phyloP scores from a whole-genome alignment of 2,329 filamentous ascomycete species.

The Stachybotrys chartarum region DNA sequence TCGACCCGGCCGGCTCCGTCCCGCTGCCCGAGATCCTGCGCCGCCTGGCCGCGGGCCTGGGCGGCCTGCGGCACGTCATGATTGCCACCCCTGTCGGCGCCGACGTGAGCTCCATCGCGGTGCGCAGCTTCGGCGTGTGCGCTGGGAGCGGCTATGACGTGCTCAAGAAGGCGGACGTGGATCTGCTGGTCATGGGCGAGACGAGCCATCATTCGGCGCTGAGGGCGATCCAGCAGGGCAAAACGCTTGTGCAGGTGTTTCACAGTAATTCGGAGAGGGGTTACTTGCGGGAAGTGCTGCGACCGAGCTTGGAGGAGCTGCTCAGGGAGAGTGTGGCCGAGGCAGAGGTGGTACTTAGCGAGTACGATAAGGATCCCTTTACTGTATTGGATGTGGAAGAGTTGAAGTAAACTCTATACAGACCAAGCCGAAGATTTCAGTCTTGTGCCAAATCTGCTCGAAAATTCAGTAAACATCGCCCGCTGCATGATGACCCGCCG shows the following conservation, averaged over 20 bases:
- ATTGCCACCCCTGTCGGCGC: constrained; percentile 44
- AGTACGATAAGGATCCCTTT: constrained; percentile 81
- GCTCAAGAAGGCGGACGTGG: constrained; percentile 62
- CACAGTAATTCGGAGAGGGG: constrained; percentile 90
- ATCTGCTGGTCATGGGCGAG: constrained; percentile 86
- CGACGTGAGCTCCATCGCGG: constrained; percentile 27
- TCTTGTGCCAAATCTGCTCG: not conserved
- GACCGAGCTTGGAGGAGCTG: constrained; percentile 52
- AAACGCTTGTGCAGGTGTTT: constrained; percentile 76
- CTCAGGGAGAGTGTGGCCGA: constrained; percentile 43
- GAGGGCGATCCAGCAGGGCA: constrained; percentile 75
- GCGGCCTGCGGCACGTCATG: constrained; percentile 51
- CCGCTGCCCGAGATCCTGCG: constrained; percentile 36
- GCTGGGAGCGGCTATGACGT: constrained; percentile 81
- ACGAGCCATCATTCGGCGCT: constrained; percentile 90
- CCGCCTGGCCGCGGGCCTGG: constrained; percentile 58
- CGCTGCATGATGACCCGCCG: not conserved
- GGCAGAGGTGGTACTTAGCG: constrained; percentile 66
- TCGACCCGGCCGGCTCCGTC: constrained; percentile 24
- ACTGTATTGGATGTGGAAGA: constrained; percentile 56
- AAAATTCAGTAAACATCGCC: not conserved
- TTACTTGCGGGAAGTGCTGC: constrained; percentile 68
- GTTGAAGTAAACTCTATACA: constrained; percentile 17
- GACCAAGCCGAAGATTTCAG: not conserved
- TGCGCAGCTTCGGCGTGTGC: constrained; percentile 74